phyloP scores from a whole-genome alignment of 805 yeast genomes.

The Vanderwaltozyma tropicalis region DNA sequence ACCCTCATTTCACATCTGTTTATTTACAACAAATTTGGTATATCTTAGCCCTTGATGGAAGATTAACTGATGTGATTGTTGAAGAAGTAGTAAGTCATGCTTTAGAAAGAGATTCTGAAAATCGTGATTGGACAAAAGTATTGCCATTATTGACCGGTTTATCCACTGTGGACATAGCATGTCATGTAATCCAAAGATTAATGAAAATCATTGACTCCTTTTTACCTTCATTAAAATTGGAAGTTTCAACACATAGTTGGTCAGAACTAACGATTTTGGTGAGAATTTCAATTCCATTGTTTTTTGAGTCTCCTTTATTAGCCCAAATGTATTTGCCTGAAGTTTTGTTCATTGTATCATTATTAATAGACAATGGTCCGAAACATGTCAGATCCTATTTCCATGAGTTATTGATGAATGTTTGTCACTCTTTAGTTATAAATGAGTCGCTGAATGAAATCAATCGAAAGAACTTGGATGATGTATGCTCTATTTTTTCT shows the following conservation, averaged over 20 bases:
- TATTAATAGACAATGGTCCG: conserved; percentile 44
- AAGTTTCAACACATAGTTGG: conserved; percentile 45
- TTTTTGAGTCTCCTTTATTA: conserved; percentile 57
- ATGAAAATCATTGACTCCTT: conserved; percentile 44
- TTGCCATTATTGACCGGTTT: conserved; percentile 50
- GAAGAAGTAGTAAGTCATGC: conserved; percentile 70
- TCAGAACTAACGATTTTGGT: conserved; percentile 62
- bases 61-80: conserved; percentile 45
- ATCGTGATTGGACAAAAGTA: conserved; percentile 53
- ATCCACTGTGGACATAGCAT: conserved; percentile 67
- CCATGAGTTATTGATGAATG: conserved; percentile 52
- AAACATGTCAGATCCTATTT: conserved; percentile 47
- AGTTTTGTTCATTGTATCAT: conserved; percentile 53
- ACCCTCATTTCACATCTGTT: conserved; percentile 38
- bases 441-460: conserved; percentile 40
- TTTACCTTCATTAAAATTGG: conserved; percentile 32
- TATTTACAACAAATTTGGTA: conserved; percentile 61
- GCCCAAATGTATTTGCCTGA: conserved; percentile 64
- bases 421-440: conserved; percentile 57
- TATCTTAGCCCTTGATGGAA: conserved; percentile 49
- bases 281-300: conserved; percentile 49
- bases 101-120: conserved; percentile 68
- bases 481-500: conserved; percentile 32
- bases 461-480: conserved; percentile 34
- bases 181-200: conserved; percentile 49